Percentiles rank a stretch among this genome's conserved stretches.
Evolutionary conservation across 192 early-diverging fungal species (phyloP).

Genomic region (Geranomyces michiganensis): DNA sequence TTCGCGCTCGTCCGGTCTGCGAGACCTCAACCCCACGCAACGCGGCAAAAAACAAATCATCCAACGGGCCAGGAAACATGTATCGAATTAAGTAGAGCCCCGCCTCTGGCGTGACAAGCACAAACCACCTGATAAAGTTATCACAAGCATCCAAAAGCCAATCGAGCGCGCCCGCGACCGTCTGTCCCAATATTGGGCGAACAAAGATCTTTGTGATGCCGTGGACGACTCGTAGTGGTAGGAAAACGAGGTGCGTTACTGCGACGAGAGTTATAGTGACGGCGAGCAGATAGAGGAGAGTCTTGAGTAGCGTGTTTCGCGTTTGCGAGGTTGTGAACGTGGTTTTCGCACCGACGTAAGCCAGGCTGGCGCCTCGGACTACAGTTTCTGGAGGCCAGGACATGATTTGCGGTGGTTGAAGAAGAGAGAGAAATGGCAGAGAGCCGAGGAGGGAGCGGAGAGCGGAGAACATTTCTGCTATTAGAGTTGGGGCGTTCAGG

Average conservation of each 20-base stretch:
- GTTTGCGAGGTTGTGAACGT: constrained; percentile 21
- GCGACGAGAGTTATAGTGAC: constrained; percentile 14
- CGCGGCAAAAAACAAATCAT: constrained; percentile 37
- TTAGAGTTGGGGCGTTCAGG: too few species aligned
- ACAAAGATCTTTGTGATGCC: not conserved
- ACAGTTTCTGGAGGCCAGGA: constrained; percentile 18
- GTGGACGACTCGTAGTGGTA: constrained; percentile 27
- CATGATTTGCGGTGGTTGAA: constrained; percentile 9
- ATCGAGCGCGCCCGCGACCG: constrained; percentile 1
- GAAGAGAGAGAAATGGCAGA: constrained; percentile 12
- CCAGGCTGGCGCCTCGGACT: constrained; percentile 13
- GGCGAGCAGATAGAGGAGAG: constrained; percentile 19
- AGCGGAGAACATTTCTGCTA: not conserved
- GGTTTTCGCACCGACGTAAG: constrained; percentile 1
- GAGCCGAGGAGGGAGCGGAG: constrained; percentile 9
- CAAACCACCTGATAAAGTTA: constrained; percentile 17
- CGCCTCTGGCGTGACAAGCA: constrained; percentile 18
- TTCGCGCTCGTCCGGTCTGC: not conserved
- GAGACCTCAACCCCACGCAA: constrained; percentile 12
- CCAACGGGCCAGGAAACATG: constrained; percentile 39
- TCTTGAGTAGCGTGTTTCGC: constrained; percentile 8
- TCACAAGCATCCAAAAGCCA: constrained; percentile 23
- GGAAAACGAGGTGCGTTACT: constrained; percentile 19
- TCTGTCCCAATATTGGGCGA: constrained; percentile 13
- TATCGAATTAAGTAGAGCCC: constrained; percentile 37